These are phyloP conservation scores for Acanthamoeba lenticulata DNA, from an alignment of 208 protist genomes.

Conservation along the genomic window DNA sequence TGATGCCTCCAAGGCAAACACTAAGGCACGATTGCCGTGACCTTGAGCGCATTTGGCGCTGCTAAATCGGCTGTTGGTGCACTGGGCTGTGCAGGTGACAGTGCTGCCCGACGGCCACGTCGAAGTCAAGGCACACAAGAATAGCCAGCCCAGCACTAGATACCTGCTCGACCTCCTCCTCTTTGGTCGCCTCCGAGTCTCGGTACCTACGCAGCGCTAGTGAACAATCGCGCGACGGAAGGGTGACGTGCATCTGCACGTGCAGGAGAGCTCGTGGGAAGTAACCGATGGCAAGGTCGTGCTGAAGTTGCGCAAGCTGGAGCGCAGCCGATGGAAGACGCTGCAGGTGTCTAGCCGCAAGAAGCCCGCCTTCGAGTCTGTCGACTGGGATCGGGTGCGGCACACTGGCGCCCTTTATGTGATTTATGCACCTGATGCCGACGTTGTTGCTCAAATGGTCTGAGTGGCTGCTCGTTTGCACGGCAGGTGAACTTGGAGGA, in stretches of 20 bases:
- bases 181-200: neutral
- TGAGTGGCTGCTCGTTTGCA: neutral
- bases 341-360: neutral
- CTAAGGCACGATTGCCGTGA: neutral
- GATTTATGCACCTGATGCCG: no score
- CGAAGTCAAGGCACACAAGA: neutral
- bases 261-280: neutral
- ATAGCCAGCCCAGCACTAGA: neutral
- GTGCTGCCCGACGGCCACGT: neutral
- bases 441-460: no score
- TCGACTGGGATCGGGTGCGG: neutral
- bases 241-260: neutral
- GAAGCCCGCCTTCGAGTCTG: neutral
- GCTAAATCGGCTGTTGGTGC: no score
- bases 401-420: neutral
- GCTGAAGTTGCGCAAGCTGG: neutral
- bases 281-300: neutral
- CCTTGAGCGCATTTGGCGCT: neutral
- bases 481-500: neutral
- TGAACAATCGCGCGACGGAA: no score
- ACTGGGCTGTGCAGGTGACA: neutral
- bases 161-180: slow-evolving; percentile 1
- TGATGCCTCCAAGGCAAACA: neutral
- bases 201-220: neutral
- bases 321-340: neutral